Evolutionary conservation across 306 rosid genomes (phyloP).

Genomic region (Abrus pulchellus): DNA sequence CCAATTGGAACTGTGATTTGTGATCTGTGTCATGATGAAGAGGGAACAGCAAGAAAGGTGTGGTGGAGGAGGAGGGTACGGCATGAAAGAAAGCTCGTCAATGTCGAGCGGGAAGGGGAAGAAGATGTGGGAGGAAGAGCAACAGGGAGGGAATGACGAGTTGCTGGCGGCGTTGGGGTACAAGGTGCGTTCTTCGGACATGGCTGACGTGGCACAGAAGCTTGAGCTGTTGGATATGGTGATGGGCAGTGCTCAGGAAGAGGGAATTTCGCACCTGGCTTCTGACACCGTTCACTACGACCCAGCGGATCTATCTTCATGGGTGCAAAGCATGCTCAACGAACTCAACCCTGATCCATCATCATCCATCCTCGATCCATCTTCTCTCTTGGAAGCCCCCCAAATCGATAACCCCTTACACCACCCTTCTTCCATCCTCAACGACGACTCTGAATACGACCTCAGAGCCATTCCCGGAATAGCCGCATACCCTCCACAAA

Average conservation of each 20-base stretch:
- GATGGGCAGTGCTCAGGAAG: conserved; percentile 73
- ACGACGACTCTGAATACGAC: conserved; percentile 82
- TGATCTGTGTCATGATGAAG: conserved; percentile 52
- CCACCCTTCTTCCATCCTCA: conserved; percentile 45
- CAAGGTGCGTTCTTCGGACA: conserved; percentile 76
- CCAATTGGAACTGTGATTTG: not conserved
- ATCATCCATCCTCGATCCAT: conserved; percentile 27
- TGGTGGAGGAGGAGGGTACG: conserved; percentile 11
- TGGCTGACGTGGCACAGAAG: conserved; percentile 83
- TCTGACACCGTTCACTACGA: conserved; percentile 78
- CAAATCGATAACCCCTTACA: conserved; percentile 50
- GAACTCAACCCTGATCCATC: conserved; percentile 57
- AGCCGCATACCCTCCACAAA: conserved; percentile 66
- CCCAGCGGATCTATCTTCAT: conserved; percentile 81
- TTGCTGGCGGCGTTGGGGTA: conserved; percentile 75
- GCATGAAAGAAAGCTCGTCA: conserved; percentile 49
- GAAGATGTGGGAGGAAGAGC: conserved; percentile 58
- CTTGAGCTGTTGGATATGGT: conserved; percentile 85
- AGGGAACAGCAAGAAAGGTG: conserved; percentile 54
- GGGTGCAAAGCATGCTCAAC: conserved; percentile 84
- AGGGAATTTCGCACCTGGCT: conserved; percentile 73
- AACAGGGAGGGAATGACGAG: conserved; percentile 64
- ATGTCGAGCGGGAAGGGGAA: conserved; percentile 51
- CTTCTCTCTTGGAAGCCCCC: not conserved
- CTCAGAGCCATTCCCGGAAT: conserved; percentile 84